Percentiles rank a stretch among this genome's conserved stretches.
Evolutionary conservation across 495 filamentous ascomycete genomes (phyloP).

Genomic region (Penicillium roqueforti): DNA sequence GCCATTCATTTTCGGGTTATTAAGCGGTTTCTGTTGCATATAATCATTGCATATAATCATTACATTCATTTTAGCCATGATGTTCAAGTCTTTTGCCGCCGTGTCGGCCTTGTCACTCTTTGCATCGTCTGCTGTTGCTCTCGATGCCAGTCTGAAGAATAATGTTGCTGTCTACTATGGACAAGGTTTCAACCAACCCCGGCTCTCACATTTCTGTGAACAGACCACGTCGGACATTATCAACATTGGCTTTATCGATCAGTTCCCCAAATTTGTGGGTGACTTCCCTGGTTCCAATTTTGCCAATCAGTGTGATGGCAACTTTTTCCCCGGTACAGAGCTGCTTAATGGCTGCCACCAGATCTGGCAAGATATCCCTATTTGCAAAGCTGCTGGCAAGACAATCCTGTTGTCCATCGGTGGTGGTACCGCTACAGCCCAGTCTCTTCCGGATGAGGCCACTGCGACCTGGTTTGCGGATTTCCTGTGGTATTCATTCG

Average conservation of each 20-base stretch:
- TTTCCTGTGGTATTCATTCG: slow-evolving; percentile 62
- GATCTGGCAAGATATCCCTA: slow-evolving; percentile 58
- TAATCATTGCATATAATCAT: slow-evolving; percentile 9
- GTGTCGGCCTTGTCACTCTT: slow-evolving; percentile 29
- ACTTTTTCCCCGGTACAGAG: slow-evolving; percentile 36
- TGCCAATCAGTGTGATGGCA: slow-evolving; percentile 59
- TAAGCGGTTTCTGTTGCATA: slow-evolving; percentile 10
- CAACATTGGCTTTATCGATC: slow-evolving; percentile 60
- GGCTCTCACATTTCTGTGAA: slow-evolving; percentile 55
- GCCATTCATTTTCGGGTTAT: slow-evolving; percentile 20
- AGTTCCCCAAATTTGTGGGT: slow-evolving; percentile 53
- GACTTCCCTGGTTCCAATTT: slow-evolving; percentile 61
- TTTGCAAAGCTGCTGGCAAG: slow-evolving; percentile 62
- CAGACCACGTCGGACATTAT: slow-evolving; percentile 62
- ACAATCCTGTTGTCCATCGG: slow-evolving; percentile 64
- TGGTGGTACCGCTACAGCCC: slow-evolving; percentile 44
- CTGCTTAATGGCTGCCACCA: slow-evolving; percentile 46
- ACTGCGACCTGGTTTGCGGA: slow-evolving; percentile 50
- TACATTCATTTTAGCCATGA: slow-evolving; percentile 27
- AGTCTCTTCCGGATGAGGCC: slow-evolving; percentile 31
- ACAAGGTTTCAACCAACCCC: slow-evolving; percentile 42
- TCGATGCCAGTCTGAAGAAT: slow-evolving; percentile 44
- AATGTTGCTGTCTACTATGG: slow-evolving; percentile 67
- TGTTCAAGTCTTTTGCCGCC: slow-evolving; percentile 32
- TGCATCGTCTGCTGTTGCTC: slow-evolving; percentile 38